Conservation (phyloP, 768 basidiomycete genomes). For the Rhodotorula kratochvilovae region DNA sequence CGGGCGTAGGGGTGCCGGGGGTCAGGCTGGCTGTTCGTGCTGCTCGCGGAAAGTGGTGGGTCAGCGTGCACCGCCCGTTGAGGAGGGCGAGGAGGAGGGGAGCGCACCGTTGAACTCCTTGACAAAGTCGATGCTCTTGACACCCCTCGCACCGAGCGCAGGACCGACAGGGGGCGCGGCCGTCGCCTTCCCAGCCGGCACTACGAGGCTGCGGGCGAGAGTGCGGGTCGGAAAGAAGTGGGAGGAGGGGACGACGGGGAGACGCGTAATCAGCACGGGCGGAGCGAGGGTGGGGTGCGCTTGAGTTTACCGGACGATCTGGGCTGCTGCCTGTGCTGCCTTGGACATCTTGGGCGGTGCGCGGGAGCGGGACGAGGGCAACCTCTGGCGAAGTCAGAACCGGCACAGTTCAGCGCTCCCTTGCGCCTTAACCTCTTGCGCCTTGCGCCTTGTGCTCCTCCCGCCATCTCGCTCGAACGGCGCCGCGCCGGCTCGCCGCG, state of each 20-base stretch:
- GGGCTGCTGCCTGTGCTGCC: slow-evolving; percentile 16
- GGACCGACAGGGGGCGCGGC: slow-evolving; percentile 95
- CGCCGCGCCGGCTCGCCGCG: no score
- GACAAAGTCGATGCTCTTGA: slow-evolving; percentile 99
- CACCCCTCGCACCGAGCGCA: slow-evolving; percentile 92
- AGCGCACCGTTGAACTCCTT: slow-evolving; percentile 78
- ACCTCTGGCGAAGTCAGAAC: no score
- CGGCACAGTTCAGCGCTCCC: no score
- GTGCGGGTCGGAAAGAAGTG: neutral
- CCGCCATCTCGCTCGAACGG: no score
- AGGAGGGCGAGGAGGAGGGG: neutral
- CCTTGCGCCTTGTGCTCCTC: no score
- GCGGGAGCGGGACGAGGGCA: no score
- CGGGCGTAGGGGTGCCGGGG: slow-evolving; percentile 80
- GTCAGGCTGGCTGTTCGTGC: slow-evolving; percentile 86
- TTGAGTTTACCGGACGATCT: slow-evolving; percentile 12
- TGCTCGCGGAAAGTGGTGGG: neutral
- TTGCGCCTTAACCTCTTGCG: no score
- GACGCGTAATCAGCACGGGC: neutral
- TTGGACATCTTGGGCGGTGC: slow-evolving; percentile 17
- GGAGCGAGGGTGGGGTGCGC: neutral
- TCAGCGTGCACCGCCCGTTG: neutral
- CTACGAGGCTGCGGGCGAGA: slow-evolving; percentile 64
- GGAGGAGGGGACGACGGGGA: neutral
- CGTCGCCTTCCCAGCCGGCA: slow-evolving; percentile 89